Conservation (phyloP, 352 stramenopile species). For the Globisporangium megalacanthum region DNA sequence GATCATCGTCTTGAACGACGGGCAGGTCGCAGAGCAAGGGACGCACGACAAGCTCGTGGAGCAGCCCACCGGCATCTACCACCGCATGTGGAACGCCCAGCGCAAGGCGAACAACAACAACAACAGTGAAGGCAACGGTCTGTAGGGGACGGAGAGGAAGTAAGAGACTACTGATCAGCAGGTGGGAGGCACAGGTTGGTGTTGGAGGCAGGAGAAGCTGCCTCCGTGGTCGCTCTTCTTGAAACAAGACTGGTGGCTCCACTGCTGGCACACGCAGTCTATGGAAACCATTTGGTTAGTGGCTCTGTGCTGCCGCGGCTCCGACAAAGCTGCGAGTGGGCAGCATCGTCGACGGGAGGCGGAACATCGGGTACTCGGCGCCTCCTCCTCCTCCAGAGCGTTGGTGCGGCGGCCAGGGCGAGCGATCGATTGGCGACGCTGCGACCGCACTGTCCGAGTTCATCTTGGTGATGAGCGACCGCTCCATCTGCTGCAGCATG, state of each 20-base stretch:
- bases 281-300: too few species aligned
- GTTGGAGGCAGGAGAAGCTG: too few species aligned
- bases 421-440: constrained; percentile 39
- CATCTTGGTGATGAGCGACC: constrained; percentile 63
- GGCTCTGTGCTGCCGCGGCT: background rate
- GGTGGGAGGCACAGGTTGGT: too few species aligned
- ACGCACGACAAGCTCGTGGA: constrained; percentile 89
- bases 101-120: constrained; percentile 29
- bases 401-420: constrained; percentile 21
- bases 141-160: too few species aligned
- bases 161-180: too few species aligned
- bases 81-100: constrained; percentile 74
- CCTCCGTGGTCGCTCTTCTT: too few species aligned
- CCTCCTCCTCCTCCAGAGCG: constrained; percentile 14
- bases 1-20: constrained; percentile 91
- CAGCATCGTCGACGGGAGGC: constrained; percentile 26
- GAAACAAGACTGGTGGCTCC: too few species aligned
- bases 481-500: constrained; percentile 85
- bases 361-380: constrained; percentile 65
- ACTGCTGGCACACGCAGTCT: too few species aligned
- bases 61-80: constrained; percentile 64
- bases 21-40: constrained; percentile 83
- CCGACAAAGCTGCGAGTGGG: constrained; percentile 25
- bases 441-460: constrained; percentile 28
- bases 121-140: too few species aligned